phyloP scores from a whole-genome alignment of 306 rosid species.

The Rosa multiflora region DNA sequence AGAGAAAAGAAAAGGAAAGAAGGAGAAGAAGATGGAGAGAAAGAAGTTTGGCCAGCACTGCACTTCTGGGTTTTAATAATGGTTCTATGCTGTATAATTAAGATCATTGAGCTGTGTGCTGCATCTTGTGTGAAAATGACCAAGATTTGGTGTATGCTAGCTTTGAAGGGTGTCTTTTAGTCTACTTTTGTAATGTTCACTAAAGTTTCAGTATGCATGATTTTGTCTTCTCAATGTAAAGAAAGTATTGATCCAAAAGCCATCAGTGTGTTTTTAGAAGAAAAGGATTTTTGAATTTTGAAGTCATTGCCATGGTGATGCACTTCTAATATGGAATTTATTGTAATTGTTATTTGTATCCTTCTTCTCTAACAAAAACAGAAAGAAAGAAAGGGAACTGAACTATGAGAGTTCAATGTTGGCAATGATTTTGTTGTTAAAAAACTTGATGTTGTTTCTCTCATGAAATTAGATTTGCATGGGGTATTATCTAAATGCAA shows the following conservation, averaged over 20 bases:
- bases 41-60: constrained; percentile 24
- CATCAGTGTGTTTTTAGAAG: constrained; percentile 13
- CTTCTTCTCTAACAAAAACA: neutral
- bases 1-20: neutral
- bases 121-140: constrained; percentile 29
- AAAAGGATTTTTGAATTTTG: neutral
- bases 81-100: neutral
- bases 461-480: neutral
- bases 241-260: constrained; percentile 13
- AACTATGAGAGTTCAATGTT: too few relatives aligned
- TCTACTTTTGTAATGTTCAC: constrained; percentile 24
- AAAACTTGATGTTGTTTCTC: neutral
- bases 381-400: too few relatives aligned
- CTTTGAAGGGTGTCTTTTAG: neutral
- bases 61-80: constrained; percentile 16
- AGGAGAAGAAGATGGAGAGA: neutral
- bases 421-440: neutral
- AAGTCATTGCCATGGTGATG: neutral
- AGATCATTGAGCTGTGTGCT: constrained; percentile 42
- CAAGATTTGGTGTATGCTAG: constrained; percentile 16
- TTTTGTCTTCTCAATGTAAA: constrained; percentile 26
- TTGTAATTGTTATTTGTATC: neutral
- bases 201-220: constrained; percentile 23
- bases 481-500: too few relatives aligned
- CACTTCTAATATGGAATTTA: neutral